phyloP scores from a whole-genome alignment of 2,329 filamentous ascomycete genomes.

The Trichoderma lentiforme region DNA sequence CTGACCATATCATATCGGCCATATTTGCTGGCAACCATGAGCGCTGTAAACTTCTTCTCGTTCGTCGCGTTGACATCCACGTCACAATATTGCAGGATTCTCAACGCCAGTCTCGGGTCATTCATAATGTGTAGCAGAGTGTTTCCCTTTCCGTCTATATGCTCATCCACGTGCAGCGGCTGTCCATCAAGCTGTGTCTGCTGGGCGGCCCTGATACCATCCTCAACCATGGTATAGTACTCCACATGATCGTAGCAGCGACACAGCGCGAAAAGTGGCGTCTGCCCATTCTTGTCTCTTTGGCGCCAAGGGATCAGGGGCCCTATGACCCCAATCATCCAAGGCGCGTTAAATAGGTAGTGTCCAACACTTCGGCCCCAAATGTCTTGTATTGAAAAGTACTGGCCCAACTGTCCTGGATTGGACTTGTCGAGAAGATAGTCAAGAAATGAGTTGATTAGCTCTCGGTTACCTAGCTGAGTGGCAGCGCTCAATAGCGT shows the following conservation, averaged over 20 bases:
- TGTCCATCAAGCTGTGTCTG: conserved; percentile 71
- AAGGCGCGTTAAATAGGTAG: conserved; percentile 89
- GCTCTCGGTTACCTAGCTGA: conserved; percentile 71
- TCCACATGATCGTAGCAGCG: conserved; percentile 90
- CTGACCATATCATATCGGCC: conserved; percentile 91
- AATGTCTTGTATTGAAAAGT: conserved; percentile 73
- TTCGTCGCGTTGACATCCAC: conserved; percentile 96
- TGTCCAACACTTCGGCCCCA: conserved; percentile 90
- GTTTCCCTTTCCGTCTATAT: conserved; percentile 89
- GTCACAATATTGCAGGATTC: conserved; percentile 79
- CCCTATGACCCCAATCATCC: conserved; percentile 73
- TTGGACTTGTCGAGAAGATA: conserved; percentile 60
- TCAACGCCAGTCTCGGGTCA: conserved; percentile 70
- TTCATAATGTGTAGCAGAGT: conserved; percentile 95
- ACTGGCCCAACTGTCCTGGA: conserved; percentile 57
- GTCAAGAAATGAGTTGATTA: conserved; percentile 72
- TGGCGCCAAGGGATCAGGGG: conserved; percentile 80
- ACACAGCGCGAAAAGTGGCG: conserved; percentile 92
- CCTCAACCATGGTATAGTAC: conserved; percentile 83
- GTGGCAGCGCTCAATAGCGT: conserved; percentile 87
- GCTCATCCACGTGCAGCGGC: conserved; percentile 85
- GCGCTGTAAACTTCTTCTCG: conserved; percentile 87
- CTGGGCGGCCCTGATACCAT: conserved; percentile 72
- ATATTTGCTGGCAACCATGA: conserved; percentile 99
- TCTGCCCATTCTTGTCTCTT: conserved; percentile 94